Evolutionary conservation across 2,329 filamentous ascomycete genomes (phyloP), one percentile per base, ranked within the genome.

Genomic region (Colletotrichum euphorbiae): DNA sequence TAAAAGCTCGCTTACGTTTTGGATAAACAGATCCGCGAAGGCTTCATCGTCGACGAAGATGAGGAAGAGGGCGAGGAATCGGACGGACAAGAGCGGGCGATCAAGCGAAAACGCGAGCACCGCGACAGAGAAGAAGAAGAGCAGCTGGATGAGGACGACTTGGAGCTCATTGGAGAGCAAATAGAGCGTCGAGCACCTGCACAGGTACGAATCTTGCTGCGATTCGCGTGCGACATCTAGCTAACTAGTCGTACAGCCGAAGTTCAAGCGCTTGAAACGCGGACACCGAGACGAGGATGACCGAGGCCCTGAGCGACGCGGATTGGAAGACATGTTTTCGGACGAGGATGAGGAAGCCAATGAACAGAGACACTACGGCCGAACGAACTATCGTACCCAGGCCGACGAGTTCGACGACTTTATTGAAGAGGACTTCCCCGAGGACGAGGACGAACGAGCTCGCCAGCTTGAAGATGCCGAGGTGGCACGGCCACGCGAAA

Each of bases 191-290:
- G 88, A 77, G 87, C 89, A 33, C 83, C 89, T 52, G 81, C 90
- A 71, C 89, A 95, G 87, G 92, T 94, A 87, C 72, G 84, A 73
- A n/a, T n/a, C 21, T 40, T 17, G 46, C 48, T 28, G 28, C 28
- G 28, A 28, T 28, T 7, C 28, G 28, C 28, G 7, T 28, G 28
- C 28, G 28, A 28, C 28, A 28, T 8, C 9, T 38, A 50, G 33
- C 74, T 78, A 55, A 77, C 66, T 48, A 45, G 24, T 62, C 56
- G 38, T 54, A 2, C 71, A 97, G 91, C 91, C 91, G 73, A 97
- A 97, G 77, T 97, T 97, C 85, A 99, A 99, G 81, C 92, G 96
- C 45, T 88, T 99, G 62, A 99, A 98, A 84, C 93, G 93, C 72
- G 95, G 96, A 62, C 93, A 95, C 72, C 88, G 92, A 69, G 90